Evolutionary conservation across 352 stramenopile species (phyloP).

Genomic region (Globisporangium echinulatum): DNA sequence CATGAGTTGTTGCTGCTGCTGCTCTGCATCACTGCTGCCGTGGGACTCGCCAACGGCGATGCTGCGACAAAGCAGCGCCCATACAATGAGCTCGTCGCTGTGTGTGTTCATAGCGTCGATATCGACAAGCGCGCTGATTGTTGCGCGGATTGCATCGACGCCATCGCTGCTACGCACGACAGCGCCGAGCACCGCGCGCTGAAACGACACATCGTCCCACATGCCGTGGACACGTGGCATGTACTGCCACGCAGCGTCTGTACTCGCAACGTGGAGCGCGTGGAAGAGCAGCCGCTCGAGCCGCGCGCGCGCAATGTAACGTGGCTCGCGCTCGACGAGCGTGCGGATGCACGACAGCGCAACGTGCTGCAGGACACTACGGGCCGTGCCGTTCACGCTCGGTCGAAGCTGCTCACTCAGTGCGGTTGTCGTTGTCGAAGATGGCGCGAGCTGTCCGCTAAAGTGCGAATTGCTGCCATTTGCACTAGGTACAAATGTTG

Average conservation of each 20-base stretch:
- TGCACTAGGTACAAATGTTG: not conserved
- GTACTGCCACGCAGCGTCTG: conserved; percentile 49
- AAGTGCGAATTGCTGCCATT: not conserved
- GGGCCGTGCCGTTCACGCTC: conserved; percentile 48
- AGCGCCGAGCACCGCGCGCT: not conserved
- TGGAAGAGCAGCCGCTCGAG: conserved; percentile 72
- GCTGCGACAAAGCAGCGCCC: conserved; percentile 72
- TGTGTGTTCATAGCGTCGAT: conserved; percentile 48
- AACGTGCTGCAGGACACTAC: conserved; percentile 65
- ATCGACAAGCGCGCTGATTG: conserved; percentile 59
- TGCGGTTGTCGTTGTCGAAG: conserved; percentile 16
- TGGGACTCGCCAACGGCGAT: conserved; percentile 72
- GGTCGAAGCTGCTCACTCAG: conserved; percentile 19
- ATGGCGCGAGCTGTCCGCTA: conserved; percentile 8
- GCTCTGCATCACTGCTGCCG: conserved; percentile 13
- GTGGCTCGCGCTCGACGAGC: conserved; percentile 67
- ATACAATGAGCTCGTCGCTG: conserved; percentile 48
- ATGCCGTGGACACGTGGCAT: conserved; percentile 62
- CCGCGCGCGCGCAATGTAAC: conserved; percentile 49
- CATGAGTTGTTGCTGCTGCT: conserved; percentile 30
- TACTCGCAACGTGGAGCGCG: conserved; percentile 69
- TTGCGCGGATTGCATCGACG: conserved; percentile 40
- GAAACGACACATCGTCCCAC: conserved; percentile 56
- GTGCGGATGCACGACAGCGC: conserved; percentile 71
- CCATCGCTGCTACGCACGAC: conserved; percentile 24